phyloP scores from a whole-genome alignment of 306 rosid species.

The Glycyrrhiza uralensis region DNA sequence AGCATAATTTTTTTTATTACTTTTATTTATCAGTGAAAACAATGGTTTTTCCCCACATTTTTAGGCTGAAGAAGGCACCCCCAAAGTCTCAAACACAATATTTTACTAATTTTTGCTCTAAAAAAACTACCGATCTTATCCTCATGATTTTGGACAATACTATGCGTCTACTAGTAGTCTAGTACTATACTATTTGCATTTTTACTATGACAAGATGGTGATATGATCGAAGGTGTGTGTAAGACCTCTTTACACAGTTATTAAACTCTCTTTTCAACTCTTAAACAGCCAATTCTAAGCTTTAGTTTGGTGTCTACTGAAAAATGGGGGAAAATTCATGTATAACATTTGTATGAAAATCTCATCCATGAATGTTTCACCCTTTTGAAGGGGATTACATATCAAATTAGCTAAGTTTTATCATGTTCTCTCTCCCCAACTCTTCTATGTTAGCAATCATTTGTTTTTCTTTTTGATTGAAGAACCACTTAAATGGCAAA shows the following conservation, averaged over 20 bases:
- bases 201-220: not conserved
- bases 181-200: no score
- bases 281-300: not conserved
- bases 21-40: not conserved
- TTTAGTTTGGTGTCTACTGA: not conserved
- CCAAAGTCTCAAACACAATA: not conserved
- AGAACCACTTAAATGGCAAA: not conserved
- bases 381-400: not conserved
- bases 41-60: not conserved
- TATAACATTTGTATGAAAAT: not conserved
- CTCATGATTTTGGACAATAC: not conserved
- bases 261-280: no score
- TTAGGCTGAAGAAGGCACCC: not conserved
- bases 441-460: not conserved
- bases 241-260: no score
- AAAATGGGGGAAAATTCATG: not conserved
- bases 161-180: not conserved
- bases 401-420: not conserved
- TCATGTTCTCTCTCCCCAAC: not conserved
- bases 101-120: not conserved
- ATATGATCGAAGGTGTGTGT: no score
- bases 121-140: not conserved
- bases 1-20: not conserved
- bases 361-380: not conserved
- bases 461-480: not conserved